Percentiles rank a stretch among this genome's conserved stretches.
Conservation (phyloP, 352 stramenopile genomes). For the Phytopythium sindhum region DNA sequence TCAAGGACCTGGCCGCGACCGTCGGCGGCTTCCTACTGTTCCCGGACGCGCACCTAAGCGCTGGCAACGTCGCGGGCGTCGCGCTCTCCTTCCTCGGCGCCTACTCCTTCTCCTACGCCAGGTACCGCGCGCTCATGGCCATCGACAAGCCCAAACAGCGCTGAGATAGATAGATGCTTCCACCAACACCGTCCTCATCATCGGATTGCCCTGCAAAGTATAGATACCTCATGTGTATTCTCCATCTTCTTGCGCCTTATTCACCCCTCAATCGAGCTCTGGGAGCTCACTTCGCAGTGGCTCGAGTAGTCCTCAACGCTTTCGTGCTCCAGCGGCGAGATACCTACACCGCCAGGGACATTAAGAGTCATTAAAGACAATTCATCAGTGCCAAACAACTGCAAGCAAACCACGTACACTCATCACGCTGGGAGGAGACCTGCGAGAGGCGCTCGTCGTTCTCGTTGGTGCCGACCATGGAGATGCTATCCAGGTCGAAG, state of each 20-base stretch:
- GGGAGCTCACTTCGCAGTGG: conserved; percentile 81
- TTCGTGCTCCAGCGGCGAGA: conserved; percentile 66
- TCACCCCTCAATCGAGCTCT: conserved; percentile 57
- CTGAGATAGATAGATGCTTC: background rate
- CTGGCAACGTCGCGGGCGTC: conserved; percentile 49
- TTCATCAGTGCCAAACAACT: background rate
- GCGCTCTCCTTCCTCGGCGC: conserved; percentile 62
- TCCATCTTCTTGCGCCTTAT: background rate
- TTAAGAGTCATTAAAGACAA: background rate
- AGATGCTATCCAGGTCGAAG: conserved; percentile 86
- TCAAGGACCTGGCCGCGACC: conserved; percentile 71
- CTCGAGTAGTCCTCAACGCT: conserved; percentile 76
- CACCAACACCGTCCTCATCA: background rate
- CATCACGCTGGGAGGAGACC: conserved; percentile 67
- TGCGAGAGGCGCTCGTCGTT: conserved; percentile 66
- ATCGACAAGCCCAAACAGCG: conserved; percentile 5
- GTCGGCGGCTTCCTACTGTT: conserved; percentile 60
- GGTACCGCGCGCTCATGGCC: conserved; percentile 40
- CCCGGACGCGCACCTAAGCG: conserved; percentile 38
- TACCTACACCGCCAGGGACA: conserved; percentile 28
- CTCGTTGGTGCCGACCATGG: conserved; percentile 50
- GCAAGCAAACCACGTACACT: conserved; percentile 41
- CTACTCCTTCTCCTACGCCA: conserved; percentile 74
- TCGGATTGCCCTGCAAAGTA: no score
- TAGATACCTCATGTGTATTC: background rate